Evolutionary conservation across 768 basidiomycete species (phyloP).

Genomic region (Cyathus striatus): DNA sequence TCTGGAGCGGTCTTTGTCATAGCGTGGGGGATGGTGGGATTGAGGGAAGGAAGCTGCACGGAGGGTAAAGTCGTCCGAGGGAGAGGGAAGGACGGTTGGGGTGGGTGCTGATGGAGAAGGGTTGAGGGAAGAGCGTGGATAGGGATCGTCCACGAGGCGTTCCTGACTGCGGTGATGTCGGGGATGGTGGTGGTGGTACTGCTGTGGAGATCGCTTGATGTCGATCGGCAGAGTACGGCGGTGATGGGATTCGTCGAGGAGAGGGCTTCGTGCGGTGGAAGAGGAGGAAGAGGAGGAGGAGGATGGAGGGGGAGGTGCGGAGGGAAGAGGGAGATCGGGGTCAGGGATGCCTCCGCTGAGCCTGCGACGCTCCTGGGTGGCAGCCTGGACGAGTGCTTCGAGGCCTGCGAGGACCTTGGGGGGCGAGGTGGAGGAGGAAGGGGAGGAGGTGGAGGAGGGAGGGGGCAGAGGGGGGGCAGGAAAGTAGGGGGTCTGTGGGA

Average conservation of each 20-base stretch:
- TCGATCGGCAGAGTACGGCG: constrained; percentile 1
- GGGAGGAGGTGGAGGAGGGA: not conserved
- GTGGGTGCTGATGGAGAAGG: too few species aligned
- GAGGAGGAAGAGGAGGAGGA: too few species aligned
- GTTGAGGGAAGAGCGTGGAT: not conserved
- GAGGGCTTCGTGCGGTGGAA: constrained; percentile 12
- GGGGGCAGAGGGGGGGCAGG: not conserved
- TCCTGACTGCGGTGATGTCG: constrained; percentile 6
- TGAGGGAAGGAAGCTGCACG: too few species aligned
- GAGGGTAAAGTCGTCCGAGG: too few species aligned
- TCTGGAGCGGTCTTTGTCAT: too few species aligned
- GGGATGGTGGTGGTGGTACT: constrained; percentile 1
- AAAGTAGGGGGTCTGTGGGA: constrained; percentile 3
- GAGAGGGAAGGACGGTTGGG: too few species aligned
- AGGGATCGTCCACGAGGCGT: not conserved
- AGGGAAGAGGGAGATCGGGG: too few species aligned
- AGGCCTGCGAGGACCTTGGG: constrained; percentile 35
- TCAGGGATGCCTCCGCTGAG: constrained; percentile 37
- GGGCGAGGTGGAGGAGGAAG: constrained; percentile 6
- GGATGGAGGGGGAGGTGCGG: too few species aligned
- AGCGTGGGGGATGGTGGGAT: too few species aligned
- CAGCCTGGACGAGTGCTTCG: constrained; percentile 69
- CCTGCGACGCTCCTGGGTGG: constrained; percentile 58
- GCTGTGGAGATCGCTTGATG: not conserved
- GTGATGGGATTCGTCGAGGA: constrained; percentile 5